phyloP scores from a whole-genome alignment of 352 stramenopile species.

The Globisporangium yorkense region DNA sequence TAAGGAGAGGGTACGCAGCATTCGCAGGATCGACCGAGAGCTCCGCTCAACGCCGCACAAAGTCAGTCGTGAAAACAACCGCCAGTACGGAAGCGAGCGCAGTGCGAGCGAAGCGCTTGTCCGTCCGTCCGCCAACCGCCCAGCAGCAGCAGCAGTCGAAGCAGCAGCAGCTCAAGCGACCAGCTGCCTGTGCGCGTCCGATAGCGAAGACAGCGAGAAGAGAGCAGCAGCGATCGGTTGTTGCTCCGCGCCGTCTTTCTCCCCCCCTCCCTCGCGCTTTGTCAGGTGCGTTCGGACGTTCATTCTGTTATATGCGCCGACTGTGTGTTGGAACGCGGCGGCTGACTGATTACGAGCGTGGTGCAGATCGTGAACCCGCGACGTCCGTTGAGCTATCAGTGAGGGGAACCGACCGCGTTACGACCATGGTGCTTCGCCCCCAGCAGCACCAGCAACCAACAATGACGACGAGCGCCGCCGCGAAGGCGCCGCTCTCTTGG shows the following conservation, averaged over 20 bases:
- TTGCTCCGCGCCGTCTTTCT: neutral
- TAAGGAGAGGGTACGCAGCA: neutral
- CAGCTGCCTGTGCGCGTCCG: neutral
- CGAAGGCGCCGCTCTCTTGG: slow-evolving; percentile 25
- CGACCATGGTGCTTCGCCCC: slow-evolving; percentile 6
- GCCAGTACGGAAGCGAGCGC: neutral
- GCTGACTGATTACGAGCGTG: too few relatives aligned
- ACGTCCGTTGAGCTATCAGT: too few relatives aligned
- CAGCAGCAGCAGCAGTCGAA: neutral
- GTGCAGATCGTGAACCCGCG: too few relatives aligned
- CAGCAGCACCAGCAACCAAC: neutral
- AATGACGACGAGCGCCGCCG: neutral
- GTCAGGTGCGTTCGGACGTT: too few relatives aligned
- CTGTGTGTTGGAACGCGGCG: too few relatives aligned
- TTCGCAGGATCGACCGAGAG: neutral
- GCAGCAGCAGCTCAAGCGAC: neutral
- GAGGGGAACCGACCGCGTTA: too few relatives aligned
- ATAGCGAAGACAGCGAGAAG: neutral
- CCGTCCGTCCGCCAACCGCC: neutral
- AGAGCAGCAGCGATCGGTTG: slow-evolving; percentile 1
- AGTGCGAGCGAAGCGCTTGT: too few relatives aligned
- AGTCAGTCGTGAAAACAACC: neutral
- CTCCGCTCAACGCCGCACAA: neutral
- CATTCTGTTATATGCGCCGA: too few relatives aligned
- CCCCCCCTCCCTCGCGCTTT: too few relatives aligned